Percentiles rank a stretch among this genome's conserved stretches.
Conservation (phyloP, 805 yeast genomes). For the Barnettozyma salicaria region DNA sequence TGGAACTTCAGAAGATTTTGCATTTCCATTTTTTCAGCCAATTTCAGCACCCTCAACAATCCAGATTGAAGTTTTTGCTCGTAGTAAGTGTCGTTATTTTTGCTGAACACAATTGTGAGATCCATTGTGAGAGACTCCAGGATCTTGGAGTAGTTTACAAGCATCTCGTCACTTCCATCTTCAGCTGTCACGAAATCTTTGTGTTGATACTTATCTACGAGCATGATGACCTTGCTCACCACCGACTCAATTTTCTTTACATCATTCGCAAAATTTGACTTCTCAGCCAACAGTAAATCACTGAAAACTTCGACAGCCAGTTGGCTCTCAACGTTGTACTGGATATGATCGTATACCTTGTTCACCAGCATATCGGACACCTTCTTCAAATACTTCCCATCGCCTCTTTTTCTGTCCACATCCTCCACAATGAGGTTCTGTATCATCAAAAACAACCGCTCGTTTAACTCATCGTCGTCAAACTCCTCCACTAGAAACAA, state of each 20-base stretch:
- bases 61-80: slow-evolving; percentile 11
- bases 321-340: slow-evolving; percentile 5
- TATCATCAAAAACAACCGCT: slow-evolving; percentile 13
- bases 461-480: slow-evolving; percentile 21
- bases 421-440: slow-evolving; percentile 20
- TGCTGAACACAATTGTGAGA: slow-evolving; percentile 11
- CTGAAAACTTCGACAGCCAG: slow-evolving; percentile 2
- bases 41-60: slow-evolving; percentile 9
- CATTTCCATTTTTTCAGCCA: slow-evolving; percentile 12
- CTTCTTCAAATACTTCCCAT: slow-evolving; percentile 7
- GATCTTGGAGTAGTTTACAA: slow-evolving; percentile 14
- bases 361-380: slow-evolving; percentile 13
- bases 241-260: slow-evolving; percentile 10
- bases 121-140: slow-evolving; percentile 20
- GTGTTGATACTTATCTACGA: not conserved
- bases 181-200: slow-evolving; percentile 19
- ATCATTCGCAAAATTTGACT: not conserved
- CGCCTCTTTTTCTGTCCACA: slow-evolving; percentile 4
- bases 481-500: slow-evolving; percentile 15
- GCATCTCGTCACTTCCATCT: slow-evolving; percentile 21
- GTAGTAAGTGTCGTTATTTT: slow-evolving; percentile 2
- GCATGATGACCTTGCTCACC: slow-evolving; percentile 5
- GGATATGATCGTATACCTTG: slow-evolving; percentile 10
- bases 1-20: slow-evolving; percentile 18
- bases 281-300: not conserved